phyloP scores from a whole-genome alignment of 306 rosid species.

The Pueraria montana region DNA sequence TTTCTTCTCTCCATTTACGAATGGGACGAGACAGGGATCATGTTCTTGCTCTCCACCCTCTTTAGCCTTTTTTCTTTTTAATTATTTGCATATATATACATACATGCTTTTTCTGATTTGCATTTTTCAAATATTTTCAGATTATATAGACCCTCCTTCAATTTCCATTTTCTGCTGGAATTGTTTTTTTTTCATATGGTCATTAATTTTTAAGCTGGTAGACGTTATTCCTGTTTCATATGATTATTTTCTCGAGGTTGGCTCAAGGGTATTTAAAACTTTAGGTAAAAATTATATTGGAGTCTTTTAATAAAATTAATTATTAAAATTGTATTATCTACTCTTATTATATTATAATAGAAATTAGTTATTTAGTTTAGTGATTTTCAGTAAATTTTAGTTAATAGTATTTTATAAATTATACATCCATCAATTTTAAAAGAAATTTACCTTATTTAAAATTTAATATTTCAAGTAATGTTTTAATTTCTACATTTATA shows the following conservation, averaged over 20 bases:
- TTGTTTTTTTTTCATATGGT: neutral
- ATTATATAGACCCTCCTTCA: neutral
- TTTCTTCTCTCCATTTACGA: constrained; percentile 37
- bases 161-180: neutral
- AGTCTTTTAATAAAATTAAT: too few species aligned
- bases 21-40: constrained; percentile 28
- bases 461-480: neutral
- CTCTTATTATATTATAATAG: too few species aligned
- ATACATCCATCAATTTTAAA: neutral
- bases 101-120: neutral
- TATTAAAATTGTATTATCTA: too few species aligned
- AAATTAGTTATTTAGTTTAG: too few species aligned
- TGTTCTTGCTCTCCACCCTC: constrained; percentile 11
- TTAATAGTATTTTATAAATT: neutral
- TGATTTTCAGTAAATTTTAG: too few species aligned
- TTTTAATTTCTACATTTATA: neutral
- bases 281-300: too few species aligned
- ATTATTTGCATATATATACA: neutral
- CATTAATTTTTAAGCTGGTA: too few species aligned
- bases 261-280: neutral
- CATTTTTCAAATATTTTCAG: neutral
- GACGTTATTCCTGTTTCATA: neutral
- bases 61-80: constrained; percentile 8
- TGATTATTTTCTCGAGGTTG: neutral
- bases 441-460: neutral